phyloP scores from a whole-genome alignment of 495 filamentous ascomycete species.

The Astrothelium subdiscretum region DNA sequence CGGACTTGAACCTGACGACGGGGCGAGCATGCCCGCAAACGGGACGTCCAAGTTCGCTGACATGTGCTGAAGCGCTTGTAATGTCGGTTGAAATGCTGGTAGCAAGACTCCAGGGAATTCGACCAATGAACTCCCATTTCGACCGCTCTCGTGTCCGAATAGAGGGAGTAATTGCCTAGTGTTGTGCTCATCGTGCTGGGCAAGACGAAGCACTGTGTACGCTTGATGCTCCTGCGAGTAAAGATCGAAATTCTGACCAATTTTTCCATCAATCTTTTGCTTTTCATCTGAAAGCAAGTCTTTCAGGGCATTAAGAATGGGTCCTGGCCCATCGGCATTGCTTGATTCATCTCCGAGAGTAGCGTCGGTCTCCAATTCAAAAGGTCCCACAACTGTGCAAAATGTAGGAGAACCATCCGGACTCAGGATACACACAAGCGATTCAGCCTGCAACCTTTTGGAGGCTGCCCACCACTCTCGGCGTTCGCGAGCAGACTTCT shows the following conservation, averaged over 20 bases:
- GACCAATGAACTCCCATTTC: constrained; percentile 34
- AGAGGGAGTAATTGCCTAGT: neutral
- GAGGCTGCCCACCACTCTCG: constrained; percentile 50
- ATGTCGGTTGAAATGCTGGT: constrained; percentile 52
- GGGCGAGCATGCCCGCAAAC: constrained; percentile 47
- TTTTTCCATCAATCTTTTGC: neutral
- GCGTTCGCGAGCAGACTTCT: constrained; percentile 25
- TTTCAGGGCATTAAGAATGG: constrained; percentile 19
- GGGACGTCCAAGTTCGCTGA: constrained; percentile 38
- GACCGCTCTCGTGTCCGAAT: neutral
- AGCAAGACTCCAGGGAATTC: constrained; percentile 64
- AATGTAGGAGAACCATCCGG: constrained; percentile 40
- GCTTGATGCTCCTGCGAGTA: neutral
- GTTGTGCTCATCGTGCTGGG: neutral
- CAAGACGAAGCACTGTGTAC: neutral
- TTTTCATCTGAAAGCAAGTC: neutral
- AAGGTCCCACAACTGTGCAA: constrained; percentile 37
- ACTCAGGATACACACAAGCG: constrained; percentile 47
- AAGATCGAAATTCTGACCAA: neutral
- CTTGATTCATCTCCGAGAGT: neutral
- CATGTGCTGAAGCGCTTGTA: constrained; percentile 54
- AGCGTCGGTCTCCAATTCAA: neutral
- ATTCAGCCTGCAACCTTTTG: constrained; percentile 44
- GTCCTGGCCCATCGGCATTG: constrained; percentile 9
- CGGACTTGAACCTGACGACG: constrained; percentile 14